A percentile compares a stretch with the other conserved stretches of the same genome.
phyloP scores from a whole-genome alignment of 148 eudicot species.

The Persicaria tinctoria region DNA sequence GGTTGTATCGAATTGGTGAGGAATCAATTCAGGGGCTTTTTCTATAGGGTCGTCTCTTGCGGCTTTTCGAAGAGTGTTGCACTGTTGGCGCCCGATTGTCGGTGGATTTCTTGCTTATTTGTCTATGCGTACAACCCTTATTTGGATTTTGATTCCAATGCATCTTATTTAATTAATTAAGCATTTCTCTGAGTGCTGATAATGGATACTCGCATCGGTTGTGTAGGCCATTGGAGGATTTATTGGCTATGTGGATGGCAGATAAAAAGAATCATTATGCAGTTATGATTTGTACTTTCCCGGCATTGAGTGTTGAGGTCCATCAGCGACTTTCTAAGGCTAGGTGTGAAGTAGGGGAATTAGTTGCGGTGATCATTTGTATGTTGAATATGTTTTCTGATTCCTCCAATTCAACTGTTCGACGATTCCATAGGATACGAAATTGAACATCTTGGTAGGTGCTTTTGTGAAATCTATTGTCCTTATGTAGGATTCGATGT shows the following conservation, averaged over 20 bases:
- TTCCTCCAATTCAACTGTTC: background rate
- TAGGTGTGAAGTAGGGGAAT: slow-evolving; percentile 27
- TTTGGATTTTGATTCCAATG: background rate
- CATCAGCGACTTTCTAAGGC: slow-evolving; percentile 20
- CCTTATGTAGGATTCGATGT: background rate
- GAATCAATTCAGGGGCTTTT: slow-evolving; percentile 29
- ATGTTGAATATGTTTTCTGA: background rate
- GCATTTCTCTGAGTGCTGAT: slow-evolving; percentile 15
- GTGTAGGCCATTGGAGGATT: slow-evolving; percentile 32
- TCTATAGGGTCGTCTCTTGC: slow-evolving; percentile 32
- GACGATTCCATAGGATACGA: background rate
- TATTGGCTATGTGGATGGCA: slow-evolving; percentile 42
- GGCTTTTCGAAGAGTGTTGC: slow-evolving; percentile 27
- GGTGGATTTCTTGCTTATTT: slow-evolving; percentile 20
- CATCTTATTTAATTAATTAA: background rate
- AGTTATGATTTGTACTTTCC: slow-evolving; percentile 29
- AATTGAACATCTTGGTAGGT: background rate
- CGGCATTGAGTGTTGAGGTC: slow-evolving; percentile 30
- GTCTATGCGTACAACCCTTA: background rate
- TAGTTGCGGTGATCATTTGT: slow-evolving; percentile 37
- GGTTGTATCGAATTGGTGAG: slow-evolving; percentile 18
- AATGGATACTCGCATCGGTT: slow-evolving; percentile 11
- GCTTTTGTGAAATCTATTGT: background rate
- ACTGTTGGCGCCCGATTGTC: slow-evolving; percentile 36
- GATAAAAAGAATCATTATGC: slow-evolving; percentile 2